Evolutionary conservation across 345 rosid genomes (phyloP).

Genomic region (Kernera saxatilis): DNA sequence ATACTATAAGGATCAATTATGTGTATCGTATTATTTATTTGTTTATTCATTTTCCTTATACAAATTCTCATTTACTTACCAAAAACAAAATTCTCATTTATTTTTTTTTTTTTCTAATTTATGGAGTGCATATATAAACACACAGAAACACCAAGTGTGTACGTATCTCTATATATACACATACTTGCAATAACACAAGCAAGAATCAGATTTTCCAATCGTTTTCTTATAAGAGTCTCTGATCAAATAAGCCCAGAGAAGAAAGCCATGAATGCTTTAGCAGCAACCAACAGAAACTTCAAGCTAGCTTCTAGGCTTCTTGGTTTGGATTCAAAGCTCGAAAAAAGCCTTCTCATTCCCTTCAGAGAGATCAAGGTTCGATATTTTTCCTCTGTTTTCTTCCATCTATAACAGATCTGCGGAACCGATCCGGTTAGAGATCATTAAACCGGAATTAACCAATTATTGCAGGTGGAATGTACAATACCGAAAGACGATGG

Average conservation of each 20-base stretch:
- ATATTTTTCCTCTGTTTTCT: background rate
- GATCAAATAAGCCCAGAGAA: background rate
- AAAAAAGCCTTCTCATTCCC: constrained; percentile 81
- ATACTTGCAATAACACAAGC: constrained; percentile 9
- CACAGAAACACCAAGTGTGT: constrained; percentile 1
- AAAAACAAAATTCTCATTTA: background rate
- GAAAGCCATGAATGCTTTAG: constrained; percentile 74
- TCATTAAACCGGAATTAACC: background rate
- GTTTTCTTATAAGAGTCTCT: background rate
- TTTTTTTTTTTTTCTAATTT: background rate
- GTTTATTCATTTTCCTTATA: constrained; percentile 10
- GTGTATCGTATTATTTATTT: background rate
- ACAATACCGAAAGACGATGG: constrained; percentile 95
- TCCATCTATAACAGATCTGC: background rate
- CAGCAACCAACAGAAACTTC: constrained; percentile 89
- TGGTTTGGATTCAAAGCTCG: constrained; percentile 87
- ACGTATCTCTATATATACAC: constrained; percentile 17
- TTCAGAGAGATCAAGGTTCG: constrained; percentile 87
- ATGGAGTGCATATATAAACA: background rate
- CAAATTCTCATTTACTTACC: background rate
- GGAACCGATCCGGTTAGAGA: constrained; percentile 1
- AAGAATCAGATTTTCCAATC: constrained; percentile 5
- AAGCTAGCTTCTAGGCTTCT: constrained; percentile 81
- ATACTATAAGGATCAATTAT: constrained; percentile 15
- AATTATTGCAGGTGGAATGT: constrained; percentile 69